Conservation (phyloP, 2,329 filamentous ascomycete species). For the Parasarocladium wereldwijsianum region DNA sequence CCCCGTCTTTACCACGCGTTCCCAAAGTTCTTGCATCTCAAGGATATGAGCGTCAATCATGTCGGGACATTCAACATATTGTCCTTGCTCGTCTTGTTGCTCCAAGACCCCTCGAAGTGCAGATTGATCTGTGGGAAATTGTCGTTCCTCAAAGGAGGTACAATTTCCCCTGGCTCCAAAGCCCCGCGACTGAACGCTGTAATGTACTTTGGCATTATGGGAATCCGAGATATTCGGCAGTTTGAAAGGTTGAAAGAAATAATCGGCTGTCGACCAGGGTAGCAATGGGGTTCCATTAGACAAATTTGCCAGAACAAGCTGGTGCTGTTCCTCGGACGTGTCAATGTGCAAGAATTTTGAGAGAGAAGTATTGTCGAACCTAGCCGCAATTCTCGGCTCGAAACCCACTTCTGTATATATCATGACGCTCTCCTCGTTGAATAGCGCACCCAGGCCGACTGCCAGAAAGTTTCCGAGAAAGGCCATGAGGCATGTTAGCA, state of each 20-base stretch:
- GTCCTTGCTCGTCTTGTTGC: no score
- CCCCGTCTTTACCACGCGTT: no score
- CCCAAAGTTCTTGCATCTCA: no score
- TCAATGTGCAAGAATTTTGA: neutral
- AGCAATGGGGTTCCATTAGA: constrained; percentile 26
- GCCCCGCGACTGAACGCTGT: constrained; percentile 11
- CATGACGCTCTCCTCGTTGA: constrained; percentile 20
- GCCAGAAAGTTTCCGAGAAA: constrained; percentile 38
- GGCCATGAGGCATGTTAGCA: constrained; percentile 28
- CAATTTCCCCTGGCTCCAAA: constrained; percentile 14
- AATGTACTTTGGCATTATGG: neutral
- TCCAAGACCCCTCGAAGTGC: no score
- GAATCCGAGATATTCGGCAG: constrained; percentile 2
- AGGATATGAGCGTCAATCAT: no score
- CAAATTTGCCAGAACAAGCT: constrained; percentile 29
- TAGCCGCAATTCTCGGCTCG: constrained; percentile 5
- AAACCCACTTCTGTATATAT: constrained; percentile 7
- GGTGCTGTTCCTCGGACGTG: constrained; percentile 10
- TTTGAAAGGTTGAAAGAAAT: constrained; percentile 32
- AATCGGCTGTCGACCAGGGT: constrained; percentile 29
- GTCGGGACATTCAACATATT: no score
- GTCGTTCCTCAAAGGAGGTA: constrained; percentile 2
- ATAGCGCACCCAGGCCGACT: constrained; percentile 33
- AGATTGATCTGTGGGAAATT: neutral
- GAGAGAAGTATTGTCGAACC: constrained; percentile 11